Percentiles rank a stretch among this genome's conserved stretches.
Evolutionary conservation across 805 yeast genomes (phyloP).

Genomic region (Schwanniomyces yamadae): DNA sequence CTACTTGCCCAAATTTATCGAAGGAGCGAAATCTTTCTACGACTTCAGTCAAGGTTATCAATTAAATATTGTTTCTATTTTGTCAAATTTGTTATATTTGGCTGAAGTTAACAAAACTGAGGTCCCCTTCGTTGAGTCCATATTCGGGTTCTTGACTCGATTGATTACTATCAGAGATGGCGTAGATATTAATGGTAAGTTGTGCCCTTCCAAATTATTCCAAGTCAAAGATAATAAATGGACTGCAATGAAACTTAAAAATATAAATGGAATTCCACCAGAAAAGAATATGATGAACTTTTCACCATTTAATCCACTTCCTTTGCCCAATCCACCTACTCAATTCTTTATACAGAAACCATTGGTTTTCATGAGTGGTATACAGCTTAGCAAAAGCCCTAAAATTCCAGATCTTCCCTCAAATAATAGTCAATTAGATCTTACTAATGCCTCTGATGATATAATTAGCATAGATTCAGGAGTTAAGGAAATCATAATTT

Average conservation of each 20-base stretch:
- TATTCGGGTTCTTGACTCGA: conserved; percentile 10
- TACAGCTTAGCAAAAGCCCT: conserved; percentile 2
- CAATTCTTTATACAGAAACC: conserved; percentile 3
- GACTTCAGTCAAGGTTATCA: conserved; percentile 14
- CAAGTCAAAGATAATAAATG: conserved; percentile 10
- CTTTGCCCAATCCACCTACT: conserved; percentile 16
- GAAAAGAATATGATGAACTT: conserved; percentile 24
- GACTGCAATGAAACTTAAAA: conserved; percentile 9
- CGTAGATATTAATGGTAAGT: conserved; percentile 4
- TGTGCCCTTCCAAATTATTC: conserved; percentile 13
- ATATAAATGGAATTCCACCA: conserved; percentile 19
- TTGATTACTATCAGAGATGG: conserved; percentile 11
- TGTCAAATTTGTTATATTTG: conserved; percentile 6
- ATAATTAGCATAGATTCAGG: too few relatives aligned
- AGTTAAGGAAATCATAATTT: too few relatives aligned
- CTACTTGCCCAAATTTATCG: conserved; percentile 11
- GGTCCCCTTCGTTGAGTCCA: conserved; percentile 14
- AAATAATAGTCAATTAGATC: too few relatives aligned
- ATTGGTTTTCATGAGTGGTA: conserved; percentile 8
- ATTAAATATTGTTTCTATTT: conserved; percentile 4
- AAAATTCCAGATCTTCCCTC: too few relatives aligned
- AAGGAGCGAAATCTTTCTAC: conserved; percentile 11
- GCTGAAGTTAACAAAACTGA: conserved; percentile 6
- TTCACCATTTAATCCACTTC: conserved; percentile 23
- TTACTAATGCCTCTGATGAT: too few relatives aligned